Base-by-base conservation (phyloP, 163 green algal species). In the Chlorella variabilis region DNA sequence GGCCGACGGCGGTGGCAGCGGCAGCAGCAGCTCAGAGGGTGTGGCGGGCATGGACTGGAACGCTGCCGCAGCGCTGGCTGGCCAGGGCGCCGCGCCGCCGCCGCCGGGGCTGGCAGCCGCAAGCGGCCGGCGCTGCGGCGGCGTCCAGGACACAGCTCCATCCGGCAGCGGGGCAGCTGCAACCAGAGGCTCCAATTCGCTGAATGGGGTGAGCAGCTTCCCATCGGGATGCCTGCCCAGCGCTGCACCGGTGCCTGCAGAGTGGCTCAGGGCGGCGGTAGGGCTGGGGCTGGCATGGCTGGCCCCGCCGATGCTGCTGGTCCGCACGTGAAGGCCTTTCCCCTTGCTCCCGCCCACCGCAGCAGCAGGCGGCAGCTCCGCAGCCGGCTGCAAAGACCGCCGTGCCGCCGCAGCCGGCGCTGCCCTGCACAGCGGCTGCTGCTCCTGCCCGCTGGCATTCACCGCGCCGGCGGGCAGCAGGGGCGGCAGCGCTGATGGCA, bases 11-110 rank as follows among this genome's bases (percentile, higher is more conserved):
- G 42, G 51, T 27, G 17, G 25, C 48, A 15, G 51, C 51, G 23
- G 20, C 51, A 56, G 11, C 71, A 68, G 31, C 41, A 42, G 71
- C 6, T 49, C 51, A 3, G 20, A 67, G 8, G 73, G 73, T 2
- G 73, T 80, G n/a, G 73, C 54, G 2, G 73, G 73, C 73, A 70
- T 63, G 5, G 73, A 80, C 73, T 80, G 73, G 34, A 63, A 42
- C 9, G 38, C 63, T 49, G 34, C 8, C 31, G 63, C 63, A 33
- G 38, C 8, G 27, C 4, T 6, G 59, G n/a, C n/a, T 27, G 23
- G 65, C 65, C 34, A 27, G 2, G 56, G 36, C n/a, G 59, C 27
- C 59, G 59, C 29, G n/a, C 6, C 18, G 27, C 27, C 29, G 5
- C 59, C 29, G 7, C 59, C n/a, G 17, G 59, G 59, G 59, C 59